Conservation (phyloP, 306 rosid species). For the Fragaria nilgerrensis region DNA sequence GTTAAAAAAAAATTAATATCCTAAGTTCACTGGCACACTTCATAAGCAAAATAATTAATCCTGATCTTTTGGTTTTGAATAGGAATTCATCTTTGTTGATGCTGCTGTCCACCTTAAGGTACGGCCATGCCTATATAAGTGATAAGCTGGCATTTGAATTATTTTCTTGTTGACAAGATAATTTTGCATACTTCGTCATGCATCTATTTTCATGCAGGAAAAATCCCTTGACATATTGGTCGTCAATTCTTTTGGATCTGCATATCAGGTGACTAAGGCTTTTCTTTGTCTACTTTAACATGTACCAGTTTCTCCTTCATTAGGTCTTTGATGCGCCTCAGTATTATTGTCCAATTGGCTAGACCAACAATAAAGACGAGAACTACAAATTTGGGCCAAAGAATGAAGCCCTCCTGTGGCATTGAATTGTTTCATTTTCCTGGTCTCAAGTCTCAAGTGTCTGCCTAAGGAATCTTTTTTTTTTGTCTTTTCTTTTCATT, state of each 20-base stretch:
- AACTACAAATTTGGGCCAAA: not conserved
- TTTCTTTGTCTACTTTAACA: slow-evolving; percentile 13
- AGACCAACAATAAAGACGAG: not conserved
- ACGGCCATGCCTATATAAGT: slow-evolving; percentile 13
- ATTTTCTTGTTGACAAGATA: slow-evolving; percentile 20
- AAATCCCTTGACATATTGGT: slow-evolving; percentile 93
- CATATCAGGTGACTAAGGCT: slow-evolving; percentile 64
- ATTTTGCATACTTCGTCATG: slow-evolving; percentile 2
- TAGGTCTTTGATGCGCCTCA: not conserved
- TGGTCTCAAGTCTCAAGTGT: not conserved
- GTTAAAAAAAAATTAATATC: slow-evolving; percentile 34
- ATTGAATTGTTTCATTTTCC: not conserved
- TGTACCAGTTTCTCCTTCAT: not conserved
- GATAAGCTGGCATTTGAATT: slow-evolving; percentile 1
- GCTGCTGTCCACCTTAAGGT: slow-evolving; percentile 61
- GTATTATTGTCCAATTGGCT: not conserved
- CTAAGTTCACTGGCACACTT: slow-evolving; percentile 22
- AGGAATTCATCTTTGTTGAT: slow-evolving; percentile 75
- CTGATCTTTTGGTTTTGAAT: slow-evolving; percentile 29
- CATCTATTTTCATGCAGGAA: slow-evolving; percentile 51
- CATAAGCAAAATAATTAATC: slow-evolving; percentile 22
- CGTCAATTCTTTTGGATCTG: slow-evolving; percentile 94
- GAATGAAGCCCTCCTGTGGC: not conserved
- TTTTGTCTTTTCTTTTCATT: not conserved
- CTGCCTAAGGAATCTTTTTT: not conserved